Base-by-base conservation (phyloP, 2,329 filamentous ascomycete species). In the Sporothrix inflata region DNA sequence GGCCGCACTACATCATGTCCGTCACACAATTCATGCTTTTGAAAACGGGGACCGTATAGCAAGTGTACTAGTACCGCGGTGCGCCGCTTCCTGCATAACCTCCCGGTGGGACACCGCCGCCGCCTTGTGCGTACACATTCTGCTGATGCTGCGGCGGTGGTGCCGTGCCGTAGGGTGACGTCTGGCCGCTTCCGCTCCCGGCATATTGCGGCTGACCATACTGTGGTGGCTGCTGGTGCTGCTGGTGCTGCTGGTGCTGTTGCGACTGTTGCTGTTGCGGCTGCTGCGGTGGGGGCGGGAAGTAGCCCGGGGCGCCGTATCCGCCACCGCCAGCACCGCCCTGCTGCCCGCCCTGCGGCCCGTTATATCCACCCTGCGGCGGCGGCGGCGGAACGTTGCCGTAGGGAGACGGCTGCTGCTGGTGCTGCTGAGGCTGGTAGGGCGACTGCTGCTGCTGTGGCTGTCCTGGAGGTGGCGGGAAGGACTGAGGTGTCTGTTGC, bases 311-410 rank as follows among this genome's bases (percentile, higher is more conserved):
- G 4, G 73, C 57, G 24, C 78, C 75, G 47, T 76, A 75, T 6
- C 77, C 77, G 60, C 77, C 77, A 49, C 47, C 47, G 19, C 47
- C 47, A n/a, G 47, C 19, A 49, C 47, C 47, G 47, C 78, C 77
- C 4, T 30, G 53, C 21, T 69, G 65, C 14, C 75, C 77, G 4
- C 75, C 77, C 16, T 55, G 45, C 11, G 66, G 57, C 11, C 42
- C 47, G 1, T 60, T 61, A 60, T 74, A 73, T 8, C 51, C 55
- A 16, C 65, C 65, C 27, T 49, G 61, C 6, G 61, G 69, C 34
- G 55, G 38, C 27, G 73, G 71, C 3, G 71, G 55, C 16, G 69
- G 71, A 30, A 53, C 30, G n/a, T 45, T 67, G 1, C 71, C 61
- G 2, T 74, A 74, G 1, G 67, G 49, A 3, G 73, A 42, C 14